These are phyloP conservation scores for Butyriboletus appendiculatus DNA, from an alignment of 1,284 basidiomycete genomes.

Conservation along the genomic window DNA sequence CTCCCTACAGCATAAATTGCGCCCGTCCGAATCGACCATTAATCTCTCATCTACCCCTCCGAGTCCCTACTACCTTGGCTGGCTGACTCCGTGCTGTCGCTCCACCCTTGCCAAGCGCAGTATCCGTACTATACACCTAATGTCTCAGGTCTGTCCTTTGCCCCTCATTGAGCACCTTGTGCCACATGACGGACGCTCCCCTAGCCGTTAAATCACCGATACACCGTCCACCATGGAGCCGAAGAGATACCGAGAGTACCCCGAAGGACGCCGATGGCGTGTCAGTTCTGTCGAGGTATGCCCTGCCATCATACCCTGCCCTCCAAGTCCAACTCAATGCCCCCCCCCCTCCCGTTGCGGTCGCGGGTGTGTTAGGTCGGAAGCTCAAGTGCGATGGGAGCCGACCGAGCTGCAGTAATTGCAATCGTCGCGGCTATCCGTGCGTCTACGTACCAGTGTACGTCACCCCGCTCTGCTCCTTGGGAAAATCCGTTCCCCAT, in stretches of 20 bases:
- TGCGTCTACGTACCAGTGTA: constrained; percentile 58
- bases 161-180: not conserved
- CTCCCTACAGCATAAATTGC: constrained; percentile 32
- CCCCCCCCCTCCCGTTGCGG: no score
- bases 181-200: not conserved
- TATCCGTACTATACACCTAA: constrained; percentile 10
- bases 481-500: constrained; percentile 3
- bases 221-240: constrained; percentile 5
- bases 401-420: constrained; percentile 55
- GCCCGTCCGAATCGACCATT: constrained; percentile 11
- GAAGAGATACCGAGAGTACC: constrained; percentile 43
- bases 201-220: constrained; percentile 19
- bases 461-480: constrained; percentile 25
- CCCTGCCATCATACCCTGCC: not conserved
- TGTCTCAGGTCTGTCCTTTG: constrained; percentile 27
- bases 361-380: constrained; percentile 51
- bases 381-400: constrained; percentile 62
- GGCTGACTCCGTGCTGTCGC: not conserved
- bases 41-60: constrained; percentile 14
- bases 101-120: constrained; percentile 5
- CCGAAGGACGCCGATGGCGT: constrained; percentile 56
- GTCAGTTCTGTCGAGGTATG: constrained; percentile 56
- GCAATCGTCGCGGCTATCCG: constrained; percentile 47
- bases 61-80: not conserved
- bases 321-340: not conserved